phyloP scores from a whole-genome alignment of 768 basidiomycete genomes.

The Kwoniella newhampshirensis region DNA sequence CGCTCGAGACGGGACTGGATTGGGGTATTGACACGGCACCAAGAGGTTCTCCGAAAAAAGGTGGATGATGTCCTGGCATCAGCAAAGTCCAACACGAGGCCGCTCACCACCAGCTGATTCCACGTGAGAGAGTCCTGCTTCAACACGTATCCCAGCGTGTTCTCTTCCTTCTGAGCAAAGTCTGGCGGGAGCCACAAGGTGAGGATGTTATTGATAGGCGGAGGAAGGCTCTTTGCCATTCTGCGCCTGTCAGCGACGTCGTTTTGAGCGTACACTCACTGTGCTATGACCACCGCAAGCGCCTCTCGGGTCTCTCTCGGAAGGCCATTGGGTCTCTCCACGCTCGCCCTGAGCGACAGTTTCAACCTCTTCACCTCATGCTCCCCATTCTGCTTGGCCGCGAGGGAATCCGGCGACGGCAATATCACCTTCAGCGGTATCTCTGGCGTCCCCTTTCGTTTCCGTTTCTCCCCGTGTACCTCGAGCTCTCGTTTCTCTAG shows the following conservation, averaged over 20 bases:
- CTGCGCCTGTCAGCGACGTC: constrained; percentile 20
- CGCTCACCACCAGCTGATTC: constrained; percentile 43
- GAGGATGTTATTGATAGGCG: constrained; percentile 35
- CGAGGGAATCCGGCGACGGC: constrained; percentile 6
- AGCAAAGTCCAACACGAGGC: not conserved
- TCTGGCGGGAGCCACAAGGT: constrained; percentile 35
- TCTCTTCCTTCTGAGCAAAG: constrained; percentile 34
- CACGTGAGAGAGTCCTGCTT: constrained; percentile 34
- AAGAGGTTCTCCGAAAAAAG: constrained; percentile 38
- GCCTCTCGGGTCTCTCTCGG: constrained; percentile 24
- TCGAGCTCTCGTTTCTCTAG: not conserved
- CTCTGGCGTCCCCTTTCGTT: constrained; percentile 15
- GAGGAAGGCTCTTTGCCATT: constrained; percentile 34
- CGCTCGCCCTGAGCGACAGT: constrained; percentile 7
- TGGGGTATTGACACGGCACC: constrained; percentile 39
- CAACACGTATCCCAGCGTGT: constrained; percentile 39
- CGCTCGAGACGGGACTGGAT: constrained; percentile 35
- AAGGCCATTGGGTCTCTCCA: not conserved
- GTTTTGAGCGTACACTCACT: constrained; percentile 16
- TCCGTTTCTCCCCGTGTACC: constrained; percentile 21
- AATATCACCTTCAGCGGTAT: constrained; percentile 12
- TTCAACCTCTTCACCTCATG: constrained; percentile 6
- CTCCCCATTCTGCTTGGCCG: not conserved
- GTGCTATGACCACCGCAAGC: constrained; percentile 29
- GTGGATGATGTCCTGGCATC: constrained; percentile 37